A percentile compares a stretch with the other conserved stretches of the same genome.
Conservation (phyloP, 164 flowering plant species). For the Buxus sempervirens region DNA sequence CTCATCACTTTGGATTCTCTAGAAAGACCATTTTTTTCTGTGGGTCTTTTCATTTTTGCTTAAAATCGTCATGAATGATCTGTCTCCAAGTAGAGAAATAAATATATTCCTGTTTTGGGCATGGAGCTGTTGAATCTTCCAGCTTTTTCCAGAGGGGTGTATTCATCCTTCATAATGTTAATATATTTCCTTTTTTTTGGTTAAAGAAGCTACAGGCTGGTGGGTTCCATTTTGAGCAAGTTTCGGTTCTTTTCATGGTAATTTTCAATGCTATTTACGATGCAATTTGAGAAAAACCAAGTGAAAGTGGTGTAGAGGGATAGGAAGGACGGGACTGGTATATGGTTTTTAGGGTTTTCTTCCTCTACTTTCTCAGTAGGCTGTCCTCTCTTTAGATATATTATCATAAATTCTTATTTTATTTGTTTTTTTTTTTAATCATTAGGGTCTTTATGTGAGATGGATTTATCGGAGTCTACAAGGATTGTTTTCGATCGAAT, state of each 20-base stretch:
- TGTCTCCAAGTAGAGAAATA: conserved; percentile 7
- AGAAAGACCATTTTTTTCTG: neutral
- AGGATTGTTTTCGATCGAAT: conserved; percentile 54
- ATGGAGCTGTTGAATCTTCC: conserved; percentile 10
- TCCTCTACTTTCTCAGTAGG: neutral
- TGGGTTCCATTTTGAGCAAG: neutral
- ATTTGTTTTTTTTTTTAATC: no score
- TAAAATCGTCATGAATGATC: no score
- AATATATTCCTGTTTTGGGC: conserved; percentile 8
- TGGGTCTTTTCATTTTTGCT: no score
- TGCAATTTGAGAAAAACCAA: neutral
- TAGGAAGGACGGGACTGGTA: neutral
- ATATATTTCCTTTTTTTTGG: conserved; percentile 6
- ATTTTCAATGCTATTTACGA: neutral
- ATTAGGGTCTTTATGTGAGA: conserved; percentile 14
- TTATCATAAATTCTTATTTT: neutral
- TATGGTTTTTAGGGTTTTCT: neutral
- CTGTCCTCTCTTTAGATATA: neutral
- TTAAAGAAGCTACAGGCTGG: conserved; percentile 2
- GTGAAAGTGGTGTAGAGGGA: neutral
- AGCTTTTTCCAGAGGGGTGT: conserved; percentile 8
- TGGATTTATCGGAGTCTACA: conserved; percentile 74
- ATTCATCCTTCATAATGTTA: neutral
- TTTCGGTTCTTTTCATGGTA: neutral
- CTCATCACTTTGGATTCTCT: no score